Percentiles rank a stretch among this genome's conserved stretches.
Evolutionary conservation across 768 basidiomycete genomes (phyloP).

Genomic region (Lactifluus echinatus): DNA sequence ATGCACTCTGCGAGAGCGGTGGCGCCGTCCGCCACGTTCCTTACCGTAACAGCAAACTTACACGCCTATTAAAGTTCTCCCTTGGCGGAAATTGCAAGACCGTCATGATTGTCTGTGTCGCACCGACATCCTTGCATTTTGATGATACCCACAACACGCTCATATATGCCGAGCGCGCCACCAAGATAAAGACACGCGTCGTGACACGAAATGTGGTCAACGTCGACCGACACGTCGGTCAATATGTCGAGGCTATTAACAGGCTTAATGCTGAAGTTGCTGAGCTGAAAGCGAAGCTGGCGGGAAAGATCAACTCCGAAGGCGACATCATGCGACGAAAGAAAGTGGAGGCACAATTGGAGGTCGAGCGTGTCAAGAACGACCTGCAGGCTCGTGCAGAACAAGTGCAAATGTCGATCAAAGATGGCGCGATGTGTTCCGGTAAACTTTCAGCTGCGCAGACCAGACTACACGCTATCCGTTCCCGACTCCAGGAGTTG

Average conservation of each 20-base stretch:
- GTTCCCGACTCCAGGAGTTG: constrained; percentile 51
- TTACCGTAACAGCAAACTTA: constrained; percentile 97
- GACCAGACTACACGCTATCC: constrained; percentile 55
- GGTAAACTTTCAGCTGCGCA: constrained; percentile 67
- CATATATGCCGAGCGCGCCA: constrained; percentile 94
- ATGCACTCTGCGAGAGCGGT: constrained; percentile 92
- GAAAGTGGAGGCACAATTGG: constrained; percentile 59
- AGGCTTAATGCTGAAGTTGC: constrained; percentile 76
- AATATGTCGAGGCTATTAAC: constrained; percentile 92
- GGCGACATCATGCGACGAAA: constrained; percentile 56
- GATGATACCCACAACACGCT: constrained; percentile 99
- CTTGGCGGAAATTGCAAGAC: constrained; percentile 99
- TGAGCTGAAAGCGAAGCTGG: constrained; percentile 78
- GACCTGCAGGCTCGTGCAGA: constrained; percentile 67
- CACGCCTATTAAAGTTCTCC: constrained; percentile 93
- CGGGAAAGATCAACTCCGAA: constrained; percentile 58
- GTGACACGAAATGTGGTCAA: constrained; percentile 93
- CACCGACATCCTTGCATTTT: constrained; percentile 90
- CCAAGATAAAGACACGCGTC: constrained; percentile 97
- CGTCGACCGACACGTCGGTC: constrained; percentile 89
- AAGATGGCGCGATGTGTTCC: constrained; percentile 66
- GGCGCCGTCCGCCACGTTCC: constrained; percentile 85
- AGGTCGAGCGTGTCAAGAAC: constrained; percentile 63
- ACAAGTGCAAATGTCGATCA: constrained; percentile 60
- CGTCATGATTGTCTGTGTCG: constrained; percentile 98